Percentiles rank a stretch among this genome's conserved stretches.
phyloP scores from a whole-genome alignment of 2,329 filamentous ascomycete genomes.

The Cladosporium velox region DNA sequence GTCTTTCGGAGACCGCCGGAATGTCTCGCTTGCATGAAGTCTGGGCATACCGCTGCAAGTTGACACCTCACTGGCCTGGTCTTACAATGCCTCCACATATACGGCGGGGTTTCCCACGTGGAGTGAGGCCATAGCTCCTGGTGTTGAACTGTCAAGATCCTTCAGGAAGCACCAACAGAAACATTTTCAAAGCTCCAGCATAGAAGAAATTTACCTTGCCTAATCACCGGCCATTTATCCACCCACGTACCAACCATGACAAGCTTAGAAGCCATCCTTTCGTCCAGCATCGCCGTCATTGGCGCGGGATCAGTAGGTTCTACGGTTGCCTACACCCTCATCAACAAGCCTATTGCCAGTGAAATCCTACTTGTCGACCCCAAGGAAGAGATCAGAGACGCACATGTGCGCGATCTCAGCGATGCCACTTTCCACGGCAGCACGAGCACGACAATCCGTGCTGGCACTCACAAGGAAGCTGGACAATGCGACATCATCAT shows the following conservation, averaged over 20 bases:
- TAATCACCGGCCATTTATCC: no score
- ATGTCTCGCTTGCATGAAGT: background rate
- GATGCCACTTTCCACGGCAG: constrained; percentile 53
- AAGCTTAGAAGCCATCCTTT: background rate
- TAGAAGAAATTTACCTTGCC: background rate
- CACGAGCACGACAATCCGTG: constrained; percentile 47
- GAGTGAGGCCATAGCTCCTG: constrained; percentile 26
- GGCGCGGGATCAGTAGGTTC: constrained; percentile 56
- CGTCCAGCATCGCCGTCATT: constrained; percentile 48
- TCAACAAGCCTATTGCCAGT: constrained; percentile 48
- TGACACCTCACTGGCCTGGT: background rate
- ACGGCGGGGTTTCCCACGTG: background rate
- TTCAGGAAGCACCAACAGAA: background rate
- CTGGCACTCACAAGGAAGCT: constrained; percentile 51
- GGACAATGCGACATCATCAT: constrained; percentile 58
- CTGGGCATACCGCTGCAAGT: background rate
- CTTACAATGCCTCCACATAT: background rate
- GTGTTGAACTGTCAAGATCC: background rate
- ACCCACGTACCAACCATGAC: background rate
- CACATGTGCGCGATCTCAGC: constrained; percentile 55
- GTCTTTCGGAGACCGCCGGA: background rate
- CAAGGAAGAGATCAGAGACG: constrained; percentile 49
- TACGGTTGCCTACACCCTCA: constrained; percentile 53
- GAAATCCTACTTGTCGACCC: constrained; percentile 58
- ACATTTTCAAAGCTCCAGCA: background rate